phyloP scores from a whole-genome alignment of 441 rosid species.

The Geranium incanum region DNA sequence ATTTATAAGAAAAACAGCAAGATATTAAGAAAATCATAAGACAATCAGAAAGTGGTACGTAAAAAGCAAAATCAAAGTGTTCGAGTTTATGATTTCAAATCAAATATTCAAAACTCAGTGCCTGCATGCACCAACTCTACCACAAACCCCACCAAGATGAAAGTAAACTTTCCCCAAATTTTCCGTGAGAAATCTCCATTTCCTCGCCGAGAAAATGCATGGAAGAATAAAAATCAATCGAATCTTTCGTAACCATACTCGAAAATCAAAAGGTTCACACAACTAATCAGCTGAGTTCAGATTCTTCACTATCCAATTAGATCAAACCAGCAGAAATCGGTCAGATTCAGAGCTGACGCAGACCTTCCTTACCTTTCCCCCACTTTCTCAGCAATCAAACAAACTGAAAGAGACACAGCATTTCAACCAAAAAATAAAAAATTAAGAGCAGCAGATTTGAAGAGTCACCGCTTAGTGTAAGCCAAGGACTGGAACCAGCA shows the following conservation, averaged over 20 bases:
- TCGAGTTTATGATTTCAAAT: not conserved
- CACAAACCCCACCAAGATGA: not conserved
- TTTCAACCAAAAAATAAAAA: not conserved
- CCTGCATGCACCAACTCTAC: not conserved
- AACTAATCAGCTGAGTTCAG: not conserved
- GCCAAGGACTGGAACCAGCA: constrained; percentile 34
- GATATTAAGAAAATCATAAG: too few species aligned
- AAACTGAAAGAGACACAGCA: not conserved
- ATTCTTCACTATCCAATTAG: not conserved
- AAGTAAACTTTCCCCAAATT: not conserved
- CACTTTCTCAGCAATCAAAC: constrained; percentile 14
- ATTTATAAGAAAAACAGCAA: too few species aligned
- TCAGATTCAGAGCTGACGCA: constrained; percentile 2
- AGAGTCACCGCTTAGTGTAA: constrained; percentile 46
- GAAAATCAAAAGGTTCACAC: not conserved
- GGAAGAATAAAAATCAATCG: not conserved
- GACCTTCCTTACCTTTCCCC: not conserved
- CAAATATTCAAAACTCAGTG: not conserved
- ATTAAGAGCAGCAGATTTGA: not conserved
- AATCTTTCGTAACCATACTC: not conserved
- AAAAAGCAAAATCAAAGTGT: too few species aligned
- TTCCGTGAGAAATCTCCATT: too few species aligned
- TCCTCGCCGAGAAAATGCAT: too few species aligned
- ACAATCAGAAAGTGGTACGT: too few species aligned
- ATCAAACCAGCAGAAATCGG: not conserved